A percentile compares a stretch with the other conserved stretches of the same genome.
These are phyloP conservation scores for Rugonectria rugulosa DNA, from an alignment of 2,329 filamentous ascomycete species.

Conservation along the genomic window DNA sequence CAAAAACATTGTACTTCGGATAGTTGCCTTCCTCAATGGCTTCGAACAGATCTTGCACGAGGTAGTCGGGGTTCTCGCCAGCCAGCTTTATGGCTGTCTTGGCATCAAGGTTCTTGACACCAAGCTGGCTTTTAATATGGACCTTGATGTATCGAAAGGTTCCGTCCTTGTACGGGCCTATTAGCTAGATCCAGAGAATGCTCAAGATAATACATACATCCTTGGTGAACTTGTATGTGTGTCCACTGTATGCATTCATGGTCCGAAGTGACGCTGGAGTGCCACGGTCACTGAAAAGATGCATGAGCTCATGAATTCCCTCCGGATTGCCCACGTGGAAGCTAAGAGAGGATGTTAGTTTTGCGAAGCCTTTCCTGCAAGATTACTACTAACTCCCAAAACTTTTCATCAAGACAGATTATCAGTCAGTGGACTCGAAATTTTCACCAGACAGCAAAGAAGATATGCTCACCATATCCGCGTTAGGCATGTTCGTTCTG, in stretches of 20 bases:
- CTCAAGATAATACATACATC: background rate
- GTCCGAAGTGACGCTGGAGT: slow-evolving; percentile 55
- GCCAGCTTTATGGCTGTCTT: background rate
- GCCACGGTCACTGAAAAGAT: slow-evolving; percentile 58
- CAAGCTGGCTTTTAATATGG: slow-evolving; percentile 38
- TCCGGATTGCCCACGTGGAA: slow-evolving; percentile 63
- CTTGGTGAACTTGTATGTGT: slow-evolving; percentile 57
- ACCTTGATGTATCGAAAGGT: slow-evolving; percentile 58
- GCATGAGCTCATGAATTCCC: slow-evolving; percentile 57
- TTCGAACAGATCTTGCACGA: slow-evolving; percentile 34
- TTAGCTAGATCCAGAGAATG: too few relatives aligned
- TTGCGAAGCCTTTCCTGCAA: too few relatives aligned
- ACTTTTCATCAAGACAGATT: too few relatives aligned
- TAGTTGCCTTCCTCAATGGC: slow-evolving; percentile 54
- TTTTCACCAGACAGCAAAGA: too few relatives aligned
- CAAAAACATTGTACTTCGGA: slow-evolving; percentile 59
- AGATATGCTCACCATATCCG: slow-evolving; percentile 55
- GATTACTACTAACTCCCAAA: slow-evolving; percentile 43
- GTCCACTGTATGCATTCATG: slow-evolving; percentile 55
- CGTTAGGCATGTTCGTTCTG: slow-evolving; percentile 73
- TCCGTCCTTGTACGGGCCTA: slow-evolving; percentile 45
- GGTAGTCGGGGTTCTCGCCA: background rate
- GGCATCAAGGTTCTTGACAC: background rate
- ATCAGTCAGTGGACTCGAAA: too few relatives aligned
- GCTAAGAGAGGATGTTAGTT: background rate